Base-by-base conservation (phyloP, 2,329 filamentous ascomycete species). In the Apiospora malaysiana region DNA sequence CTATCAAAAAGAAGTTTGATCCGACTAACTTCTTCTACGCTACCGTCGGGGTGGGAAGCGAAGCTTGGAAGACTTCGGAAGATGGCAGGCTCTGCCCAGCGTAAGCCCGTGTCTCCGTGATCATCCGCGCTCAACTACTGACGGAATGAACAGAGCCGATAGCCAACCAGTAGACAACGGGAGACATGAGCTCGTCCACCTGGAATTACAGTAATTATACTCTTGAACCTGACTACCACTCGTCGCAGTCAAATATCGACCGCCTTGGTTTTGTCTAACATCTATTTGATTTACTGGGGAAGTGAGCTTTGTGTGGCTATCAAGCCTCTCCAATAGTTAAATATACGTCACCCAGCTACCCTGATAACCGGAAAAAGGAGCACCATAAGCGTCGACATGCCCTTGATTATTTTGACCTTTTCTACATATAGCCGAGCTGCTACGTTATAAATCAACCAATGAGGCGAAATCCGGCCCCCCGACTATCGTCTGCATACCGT, bases 1-100 rank as follows among this genome's bases (percentile, higher is more conserved):
- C 46, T 18, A 68, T 56, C 67, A 68, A 68, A 46, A 56, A 56
- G n/a, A 56, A 43, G n/a, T 68, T 40, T 16, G 67, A 68, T n/a
- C 67, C 67, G 2, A 27, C n/a, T 21, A 56, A 68, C 32, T 68
- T 68, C 67, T 68, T 68, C 47, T 68, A 68, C 46, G 46, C 32
- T 40, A 68, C 67, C 12, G 67, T 68, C 21, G 67, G 67, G 7
- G 67, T 68, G 10, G 67, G 67, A 23, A 68, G 67, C 32, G 67
- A 68, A 23, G 67, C 67, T 51, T 68, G 67, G 67, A 56, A 49
- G 6, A 46, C 56, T 14, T 56, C 46, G 2, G 46, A 68, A 6
- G 67, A 68, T 10, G 67, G 67, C 23, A 23, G 67, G 40, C 23
- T 68, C 46, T 68, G 67, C 32, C 27, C 56, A 10, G 8, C 56